Percentiles rank a stretch among this genome's conserved stretches.
phyloP scores from a whole-genome alignment of 306 rosid genomes.

The Gleditsia sinensis region DNA sequence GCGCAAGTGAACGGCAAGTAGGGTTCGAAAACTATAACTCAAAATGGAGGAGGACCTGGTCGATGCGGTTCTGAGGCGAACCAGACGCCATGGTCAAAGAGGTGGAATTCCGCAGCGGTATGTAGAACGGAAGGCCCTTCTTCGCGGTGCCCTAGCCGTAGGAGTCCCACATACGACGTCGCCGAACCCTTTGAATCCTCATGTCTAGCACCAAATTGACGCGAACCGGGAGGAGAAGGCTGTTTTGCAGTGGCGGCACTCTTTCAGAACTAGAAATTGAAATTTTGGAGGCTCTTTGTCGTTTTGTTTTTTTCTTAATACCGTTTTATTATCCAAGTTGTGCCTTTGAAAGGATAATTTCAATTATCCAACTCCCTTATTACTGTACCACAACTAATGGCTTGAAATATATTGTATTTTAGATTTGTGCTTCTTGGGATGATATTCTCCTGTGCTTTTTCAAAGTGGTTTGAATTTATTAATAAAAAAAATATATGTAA shows the following conservation, averaged over 20 bases:
- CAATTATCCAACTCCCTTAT: too few relatives aligned
- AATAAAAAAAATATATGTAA: too few relatives aligned
- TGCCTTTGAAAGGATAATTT: too few relatives aligned
- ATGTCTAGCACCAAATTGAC: conserved; percentile 24
- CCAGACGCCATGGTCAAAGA: conserved; percentile 71
- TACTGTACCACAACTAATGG: too few relatives aligned
- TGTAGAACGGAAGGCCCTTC: conserved; percentile 13
- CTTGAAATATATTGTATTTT: too few relatives aligned
- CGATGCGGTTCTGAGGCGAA: conserved; percentile 67
- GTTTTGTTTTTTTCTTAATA: background rate
- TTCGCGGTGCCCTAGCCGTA: background rate
- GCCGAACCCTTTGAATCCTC: conserved; percentile 21
- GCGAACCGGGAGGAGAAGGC: background rate
- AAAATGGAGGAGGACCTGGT: conserved; percentile 57
- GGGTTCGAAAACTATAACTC: conserved; percentile 27
- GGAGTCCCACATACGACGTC: conserved; percentile 20
- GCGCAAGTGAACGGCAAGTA: background rate
- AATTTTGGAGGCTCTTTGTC: background rate
- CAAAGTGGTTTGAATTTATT: too few relatives aligned
- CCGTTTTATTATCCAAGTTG: too few relatives aligned
- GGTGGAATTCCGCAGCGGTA: conserved; percentile 7
- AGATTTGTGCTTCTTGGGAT: too few relatives aligned
- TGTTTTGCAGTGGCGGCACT: conserved; percentile 19
- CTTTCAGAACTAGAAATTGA: conserved; percentile 2
- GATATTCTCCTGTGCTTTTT: too few relatives aligned